Evolutionary conservation across 2,329 filamentous ascomycete species (phyloP), one percentile per base, ranked within the genome.

Genomic region (Alternaria viburni): DNA sequence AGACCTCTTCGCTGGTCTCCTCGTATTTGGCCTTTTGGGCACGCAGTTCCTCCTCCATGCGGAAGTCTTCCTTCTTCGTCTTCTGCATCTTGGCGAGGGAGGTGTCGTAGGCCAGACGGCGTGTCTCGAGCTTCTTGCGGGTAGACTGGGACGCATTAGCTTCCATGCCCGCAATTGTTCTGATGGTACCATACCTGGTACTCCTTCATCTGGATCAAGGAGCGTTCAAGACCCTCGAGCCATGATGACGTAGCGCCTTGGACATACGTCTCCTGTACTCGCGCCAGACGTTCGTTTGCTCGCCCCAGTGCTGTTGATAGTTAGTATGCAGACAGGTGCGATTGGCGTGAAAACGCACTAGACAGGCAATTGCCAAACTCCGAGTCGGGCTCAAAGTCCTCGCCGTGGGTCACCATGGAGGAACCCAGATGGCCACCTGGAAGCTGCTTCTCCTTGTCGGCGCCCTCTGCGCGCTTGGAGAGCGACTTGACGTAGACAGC

Each of bases 21-120:
- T 98, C 96, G 76, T 97, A 98, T 82, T 98, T 98, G 73, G 93
- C 92, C 80, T 97, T 97, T 79, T 96, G 93, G 26, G 89, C 87
- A 59, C 95, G 91, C 57, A 97, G 87, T 80, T 98, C 95, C 77
- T 98, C 95, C 80, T 98, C 96, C 59, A 96, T 86, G 66, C 93
- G 87, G 83, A 96, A 97, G 78, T 98, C 95, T 75, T 98, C 95
- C 74, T 91, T 93, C 83, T 97, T 97, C 23, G 91, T 90, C 81
- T 97, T 97, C 75, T 96, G 90, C 88, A 97, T 90, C 84, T 97
- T 97, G 67, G 89, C 88, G 51, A 93, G 89, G 65, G 92, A 94
- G 32, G 95, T 91, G 78, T 98, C 95, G 79, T 97, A 97, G 67
- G 93, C 93, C 61, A 98, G 85, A 64, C 95, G 89, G 62, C 95